A percentile compares a stretch with the other conserved stretches of the same genome.
Evolutionary conservation across 768 basidiomycete genomes (phyloP).

Genomic region (Mycena olivaceomarginata): DNA sequence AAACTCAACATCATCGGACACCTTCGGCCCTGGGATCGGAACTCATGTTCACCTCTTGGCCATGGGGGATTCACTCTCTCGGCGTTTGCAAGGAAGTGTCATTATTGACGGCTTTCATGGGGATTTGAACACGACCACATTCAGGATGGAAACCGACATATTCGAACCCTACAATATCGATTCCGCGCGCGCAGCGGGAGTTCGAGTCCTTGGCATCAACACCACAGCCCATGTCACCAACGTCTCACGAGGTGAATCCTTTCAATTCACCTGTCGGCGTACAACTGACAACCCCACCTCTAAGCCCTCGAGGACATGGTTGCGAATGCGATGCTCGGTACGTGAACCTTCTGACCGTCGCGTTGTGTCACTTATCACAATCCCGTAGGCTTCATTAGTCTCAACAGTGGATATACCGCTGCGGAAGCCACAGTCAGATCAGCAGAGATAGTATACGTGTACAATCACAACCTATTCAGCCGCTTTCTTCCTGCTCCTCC

Average conservation of each 20-base stretch:
- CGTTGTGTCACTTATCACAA: too few species aligned
- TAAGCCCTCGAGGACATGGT: neutral
- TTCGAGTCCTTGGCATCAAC: neutral
- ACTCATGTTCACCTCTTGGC: neutral
- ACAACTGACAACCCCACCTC: neutral
- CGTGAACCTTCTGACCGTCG: neutral
- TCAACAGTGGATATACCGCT: neutral
- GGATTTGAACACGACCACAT: neutral
- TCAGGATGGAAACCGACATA: neutral
- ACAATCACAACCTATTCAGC: conserved; percentile 22
- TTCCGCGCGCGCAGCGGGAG: neutral
- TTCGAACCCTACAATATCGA: neutral
- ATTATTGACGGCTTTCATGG: neutral
- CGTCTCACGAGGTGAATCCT: neutral
- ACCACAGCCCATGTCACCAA: neutral
- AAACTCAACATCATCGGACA: neutral
- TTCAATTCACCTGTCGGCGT: neutral
- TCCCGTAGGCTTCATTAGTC: conserved; percentile 10
- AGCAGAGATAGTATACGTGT: neutral
- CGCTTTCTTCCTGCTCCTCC: conserved; percentile 4
- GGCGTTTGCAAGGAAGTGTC: neutral
- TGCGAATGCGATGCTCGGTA: neutral
- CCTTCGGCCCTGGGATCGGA: neutral
- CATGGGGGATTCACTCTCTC: neutral
- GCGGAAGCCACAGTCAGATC: conserved; percentile 8